Conservation (phyloP, 1,284 basidiomycete genomes). For the Bjerkandera adusta region DNA sequence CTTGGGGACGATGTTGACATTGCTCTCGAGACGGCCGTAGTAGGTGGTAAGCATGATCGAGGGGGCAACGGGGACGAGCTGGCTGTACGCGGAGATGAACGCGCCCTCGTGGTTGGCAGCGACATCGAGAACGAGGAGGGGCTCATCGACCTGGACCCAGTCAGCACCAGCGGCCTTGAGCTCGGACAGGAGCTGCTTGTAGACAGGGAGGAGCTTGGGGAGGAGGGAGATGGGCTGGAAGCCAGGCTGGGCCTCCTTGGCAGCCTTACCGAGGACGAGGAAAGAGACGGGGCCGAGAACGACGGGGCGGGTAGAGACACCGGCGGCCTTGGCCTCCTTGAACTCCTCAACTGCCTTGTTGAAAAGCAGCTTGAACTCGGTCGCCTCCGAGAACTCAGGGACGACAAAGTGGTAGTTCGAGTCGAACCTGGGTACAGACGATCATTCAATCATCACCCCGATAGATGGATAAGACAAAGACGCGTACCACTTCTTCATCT, state of each 20-base stretch:
- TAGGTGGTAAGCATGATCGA: conserved; percentile 95
- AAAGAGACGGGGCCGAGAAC: conserved; percentile 96
- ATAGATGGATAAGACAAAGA: conserved; percentile 8
- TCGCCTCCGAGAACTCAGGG: conserved; percentile 91
- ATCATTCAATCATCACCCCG: not conserved
- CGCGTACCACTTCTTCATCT: conserved; percentile 98
- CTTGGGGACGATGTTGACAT: conserved; percentile 88
- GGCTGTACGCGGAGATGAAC: conserved; percentile 81
- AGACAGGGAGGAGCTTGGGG: conserved; percentile 88
- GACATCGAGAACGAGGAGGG: conserved; percentile 90
- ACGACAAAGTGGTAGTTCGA: conserved; percentile 99
- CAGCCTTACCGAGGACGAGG: conserved; percentile 91
- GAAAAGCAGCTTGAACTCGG: conserved; percentile 93
- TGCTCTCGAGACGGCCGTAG: conserved; percentile 95
- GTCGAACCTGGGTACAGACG: conserved; percentile 75
- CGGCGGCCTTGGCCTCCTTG: conserved; percentile 91
- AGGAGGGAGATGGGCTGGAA: conserved; percentile 94
- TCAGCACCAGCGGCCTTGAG: conserved; percentile 93
- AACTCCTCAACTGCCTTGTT: conserved; percentile 97
- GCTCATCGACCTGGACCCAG: conserved; percentile 97
- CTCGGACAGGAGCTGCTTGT: conserved; percentile 88
- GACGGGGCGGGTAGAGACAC: conserved; percentile 92
- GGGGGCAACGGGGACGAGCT: conserved; percentile 81
- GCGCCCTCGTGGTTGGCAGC: conserved; percentile 81
- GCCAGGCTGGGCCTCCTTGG: conserved; percentile 81